Percentiles rank a stretch among this genome's conserved stretches.
phyloP scores from a whole-genome alignment of 371 early-diverging fungal species.

The Syncephalastrum sp. region DNA sequence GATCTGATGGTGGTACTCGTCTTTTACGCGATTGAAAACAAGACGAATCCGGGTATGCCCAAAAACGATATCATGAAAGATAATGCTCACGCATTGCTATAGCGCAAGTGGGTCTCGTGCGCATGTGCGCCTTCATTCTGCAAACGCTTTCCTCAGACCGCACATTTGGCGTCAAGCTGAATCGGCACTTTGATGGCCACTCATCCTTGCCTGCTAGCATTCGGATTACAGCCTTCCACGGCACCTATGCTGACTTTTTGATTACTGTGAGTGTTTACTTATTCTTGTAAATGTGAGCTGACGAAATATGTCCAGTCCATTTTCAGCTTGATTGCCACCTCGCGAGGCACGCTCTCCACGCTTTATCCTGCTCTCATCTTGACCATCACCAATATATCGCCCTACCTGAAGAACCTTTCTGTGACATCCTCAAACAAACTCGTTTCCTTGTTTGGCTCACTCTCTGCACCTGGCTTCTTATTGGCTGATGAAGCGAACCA shows the following conservation, averaged over 20 bases:
- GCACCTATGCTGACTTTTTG: slow-evolving; percentile 83
- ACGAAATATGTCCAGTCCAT: slow-evolving; percentile 50
- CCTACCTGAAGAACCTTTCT: slow-evolving; percentile 74
- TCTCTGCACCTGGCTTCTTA: slow-evolving; percentile 78
- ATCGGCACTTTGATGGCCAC: slow-evolving; percentile 70
- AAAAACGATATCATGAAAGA: not conserved
- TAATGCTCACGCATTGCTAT: not conserved
- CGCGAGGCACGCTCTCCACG: slow-evolving; percentile 62
- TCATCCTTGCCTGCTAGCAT: slow-evolving; percentile 62
- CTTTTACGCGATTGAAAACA: slow-evolving; percentile 65
- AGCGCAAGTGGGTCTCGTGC: slow-evolving; percentile 75
- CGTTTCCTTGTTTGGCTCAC: slow-evolving; percentile 69
- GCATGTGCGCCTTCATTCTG: slow-evolving; percentile 80
- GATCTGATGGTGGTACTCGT: slow-evolving; percentile 63
- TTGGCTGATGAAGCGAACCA: slow-evolving; percentile 78
- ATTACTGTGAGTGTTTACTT: slow-evolving; percentile 52
- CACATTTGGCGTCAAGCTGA: slow-evolving; percentile 73
- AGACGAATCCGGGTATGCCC: slow-evolving; percentile 56
- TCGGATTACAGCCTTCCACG: slow-evolving; percentile 72
- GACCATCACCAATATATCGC: slow-evolving; percentile 79
- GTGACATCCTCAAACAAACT: slow-evolving; percentile 73
- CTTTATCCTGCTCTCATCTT: slow-evolving; percentile 78
- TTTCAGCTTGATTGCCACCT: slow-evolving; percentile 73
- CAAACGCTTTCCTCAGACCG: slow-evolving; percentile 83
- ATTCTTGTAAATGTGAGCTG: not conserved